Conservation (phyloP, 345 rosid genomes). For the Aegle marmelos region DNA sequence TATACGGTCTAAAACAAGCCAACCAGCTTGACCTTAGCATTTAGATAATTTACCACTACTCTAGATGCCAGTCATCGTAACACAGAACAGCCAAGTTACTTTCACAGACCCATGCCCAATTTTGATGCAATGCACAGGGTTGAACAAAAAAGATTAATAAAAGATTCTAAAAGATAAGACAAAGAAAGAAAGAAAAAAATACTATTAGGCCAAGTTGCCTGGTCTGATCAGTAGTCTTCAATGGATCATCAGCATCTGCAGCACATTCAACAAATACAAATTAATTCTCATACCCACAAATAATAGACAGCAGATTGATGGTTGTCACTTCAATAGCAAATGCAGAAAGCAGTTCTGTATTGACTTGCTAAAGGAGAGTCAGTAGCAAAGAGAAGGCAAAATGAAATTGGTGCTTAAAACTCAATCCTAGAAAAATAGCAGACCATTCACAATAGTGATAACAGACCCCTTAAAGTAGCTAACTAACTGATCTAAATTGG, state of each 20-base stretch:
- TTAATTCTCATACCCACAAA: background rate
- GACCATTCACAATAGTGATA: background rate
- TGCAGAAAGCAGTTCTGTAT: background rate
- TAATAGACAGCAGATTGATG: background rate
- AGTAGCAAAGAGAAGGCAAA: background rate
- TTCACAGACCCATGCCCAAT: no score
- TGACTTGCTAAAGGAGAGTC: background rate
- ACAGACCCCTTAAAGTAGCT: background rate
- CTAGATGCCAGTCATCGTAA: background rate
- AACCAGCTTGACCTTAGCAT: background rate
- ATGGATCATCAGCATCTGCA: constrained; percentile 87
- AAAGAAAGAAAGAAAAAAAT: constrained; percentile 15
- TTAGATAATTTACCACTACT: background rate
- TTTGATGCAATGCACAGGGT: background rate
- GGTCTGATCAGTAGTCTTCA: constrained; percentile 94
- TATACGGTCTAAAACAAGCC: background rate
- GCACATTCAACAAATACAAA: background rate
- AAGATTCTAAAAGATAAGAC: background rate
- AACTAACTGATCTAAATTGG: background rate
- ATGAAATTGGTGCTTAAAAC: background rate
- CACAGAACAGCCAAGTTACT: background rate
- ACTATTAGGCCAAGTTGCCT: constrained; percentile 88
- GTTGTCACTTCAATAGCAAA: background rate
- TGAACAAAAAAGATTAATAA: no score
- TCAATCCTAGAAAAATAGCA: background rate